Evolutionary conservation across 345 rosid species (phyloP), one percentile per base, ranked within the genome.

Genomic region (Salix purpurea): DNA sequence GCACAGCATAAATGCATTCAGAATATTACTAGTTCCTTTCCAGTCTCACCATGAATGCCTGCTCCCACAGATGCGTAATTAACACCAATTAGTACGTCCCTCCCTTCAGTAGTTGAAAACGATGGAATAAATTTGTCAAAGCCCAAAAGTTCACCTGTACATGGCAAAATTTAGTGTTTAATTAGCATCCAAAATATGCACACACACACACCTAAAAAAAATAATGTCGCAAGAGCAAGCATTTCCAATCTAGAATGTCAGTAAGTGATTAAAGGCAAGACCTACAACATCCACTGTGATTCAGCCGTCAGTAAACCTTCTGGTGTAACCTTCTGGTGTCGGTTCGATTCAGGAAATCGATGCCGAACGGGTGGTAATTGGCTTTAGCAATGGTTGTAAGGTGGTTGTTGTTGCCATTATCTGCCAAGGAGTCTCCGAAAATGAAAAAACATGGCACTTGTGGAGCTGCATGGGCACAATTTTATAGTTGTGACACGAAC

Each of bases 11-110:
- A 26, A 26, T 24, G 26, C 26, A 1, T 24, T 24, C 26, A 24
- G 26, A 24, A 24, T 26, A 26, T 26, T 26, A 54, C 61, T 24
- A 54, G 1, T 54, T 54, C 12, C 61, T n/a, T 54, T 54, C 81
- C 81, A 1, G 73, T 78, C 21, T 78, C 81, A 3, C 72, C 81
- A 4, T 72, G 39, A 39, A 78, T 78, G 12, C 81, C 81, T 16
- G 76, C 76, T 8, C 72, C 72, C 2, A 60, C 81, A 21, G 81
- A 78, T 24, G 81, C 81, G 6, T 65, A 78, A 52, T 78, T 78
- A 1, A 78, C 81, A 14, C 81, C 81, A 18, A 10, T 28, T 7
- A 78, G 72, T 78, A 72, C 39, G 58, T 32, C 28, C 28, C 66
- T 23, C 4, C 56, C 44, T 11, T 56, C 52, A 3, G 81, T 72